These are phyloP conservation scores for Talaromyces sp. DNA, from an alignment of 2,329 filamentous ascomycete genomes.

Conservation along the genomic window DNA sequence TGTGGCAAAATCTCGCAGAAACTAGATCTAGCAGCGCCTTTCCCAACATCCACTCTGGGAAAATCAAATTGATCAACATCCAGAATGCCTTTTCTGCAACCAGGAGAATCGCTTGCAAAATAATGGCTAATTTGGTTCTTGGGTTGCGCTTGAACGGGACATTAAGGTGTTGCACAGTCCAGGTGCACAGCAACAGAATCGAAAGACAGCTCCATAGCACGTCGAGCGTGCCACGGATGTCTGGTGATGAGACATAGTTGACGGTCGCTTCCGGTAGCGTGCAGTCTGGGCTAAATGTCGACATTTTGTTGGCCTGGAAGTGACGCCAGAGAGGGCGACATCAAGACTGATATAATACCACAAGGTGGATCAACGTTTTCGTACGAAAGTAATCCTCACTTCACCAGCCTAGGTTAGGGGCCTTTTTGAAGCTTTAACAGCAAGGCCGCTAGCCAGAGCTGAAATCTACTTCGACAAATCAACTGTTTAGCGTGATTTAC, in stretches of 20 bases:
- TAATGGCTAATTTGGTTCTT: neutral
- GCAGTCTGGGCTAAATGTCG: neutral
- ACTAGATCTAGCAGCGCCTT: neutral
- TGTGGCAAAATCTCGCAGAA: neutral
- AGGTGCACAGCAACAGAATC: constrained; percentile 17
- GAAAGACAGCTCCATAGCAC: constrained; percentile 18
- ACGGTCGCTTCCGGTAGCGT: neutral
- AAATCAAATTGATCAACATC: neutral
- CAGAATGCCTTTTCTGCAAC: neutral
- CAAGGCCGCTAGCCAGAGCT: too few relatives aligned
- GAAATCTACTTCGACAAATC: too few relatives aligned
- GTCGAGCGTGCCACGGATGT: constrained; percentile 16
- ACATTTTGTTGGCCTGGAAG: too few relatives aligned
- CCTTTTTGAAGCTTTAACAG: too few relatives aligned
- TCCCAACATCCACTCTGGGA: neutral
- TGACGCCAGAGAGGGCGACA: too few relatives aligned
- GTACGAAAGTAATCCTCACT: too few relatives aligned
- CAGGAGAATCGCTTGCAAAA: neutral
- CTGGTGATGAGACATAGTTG: constrained; percentile 13
- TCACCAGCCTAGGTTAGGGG: too few relatives aligned
- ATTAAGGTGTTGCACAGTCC: constrained; percentile 18
- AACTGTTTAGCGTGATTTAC: too few relatives aligned
- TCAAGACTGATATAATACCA: too few relatives aligned
- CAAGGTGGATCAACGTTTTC: too few relatives aligned
- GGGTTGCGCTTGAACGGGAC: constrained; percentile 9